Evolutionary conservation across 768 basidiomycete species (phyloP).

Genomic region (Hemileccinum impolitum): DNA sequence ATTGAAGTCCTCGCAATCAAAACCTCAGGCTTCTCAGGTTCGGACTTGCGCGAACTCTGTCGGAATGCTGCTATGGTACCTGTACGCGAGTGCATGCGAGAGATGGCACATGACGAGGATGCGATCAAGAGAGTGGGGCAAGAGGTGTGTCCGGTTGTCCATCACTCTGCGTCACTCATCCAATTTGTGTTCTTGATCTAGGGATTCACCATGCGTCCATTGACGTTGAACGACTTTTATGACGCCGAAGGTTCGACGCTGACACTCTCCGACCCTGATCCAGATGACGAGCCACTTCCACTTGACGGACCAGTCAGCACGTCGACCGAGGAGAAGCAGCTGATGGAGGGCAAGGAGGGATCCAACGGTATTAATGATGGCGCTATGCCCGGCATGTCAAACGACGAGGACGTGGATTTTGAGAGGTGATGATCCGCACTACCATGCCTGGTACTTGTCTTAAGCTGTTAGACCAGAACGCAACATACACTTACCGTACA

Average conservation of each 20-base stretch:
- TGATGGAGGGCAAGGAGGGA: conserved; percentile 3
- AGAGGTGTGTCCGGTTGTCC: conserved; percentile 33
- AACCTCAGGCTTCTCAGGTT: conserved; percentile 79
- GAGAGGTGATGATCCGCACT: conserved; percentile 6
- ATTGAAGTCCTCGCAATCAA: conserved; percentile 60
- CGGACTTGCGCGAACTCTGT: conserved; percentile 89
- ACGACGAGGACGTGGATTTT: not conserved
- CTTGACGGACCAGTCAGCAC: not conserved
- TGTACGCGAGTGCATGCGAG: conserved; percentile 77
- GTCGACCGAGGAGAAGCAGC: not conserved
- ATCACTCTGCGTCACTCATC: not conserved
- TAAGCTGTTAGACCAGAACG: not conserved
- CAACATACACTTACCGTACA: conserved; percentile 7
- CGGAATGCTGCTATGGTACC: conserved; percentile 93
- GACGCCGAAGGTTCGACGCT: conserved; percentile 35
- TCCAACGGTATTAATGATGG: not conserved
- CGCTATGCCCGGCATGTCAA: not conserved
- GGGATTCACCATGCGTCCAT: conserved; percentile 77
- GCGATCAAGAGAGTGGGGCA: conserved; percentile 41
- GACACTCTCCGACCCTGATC: conserved; percentile 23
- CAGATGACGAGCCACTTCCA: conserved; percentile 26
- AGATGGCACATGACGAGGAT: conserved; percentile 44
- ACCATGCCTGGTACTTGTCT: not conserved
- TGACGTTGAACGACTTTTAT: conserved; percentile 69
- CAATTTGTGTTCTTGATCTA: conserved; percentile 23